Evolutionary conservation across 1,284 basidiomycete species (phyloP), one percentile per base, ranked within the genome.

Genomic region (Porodaedalea pini): DNA sequence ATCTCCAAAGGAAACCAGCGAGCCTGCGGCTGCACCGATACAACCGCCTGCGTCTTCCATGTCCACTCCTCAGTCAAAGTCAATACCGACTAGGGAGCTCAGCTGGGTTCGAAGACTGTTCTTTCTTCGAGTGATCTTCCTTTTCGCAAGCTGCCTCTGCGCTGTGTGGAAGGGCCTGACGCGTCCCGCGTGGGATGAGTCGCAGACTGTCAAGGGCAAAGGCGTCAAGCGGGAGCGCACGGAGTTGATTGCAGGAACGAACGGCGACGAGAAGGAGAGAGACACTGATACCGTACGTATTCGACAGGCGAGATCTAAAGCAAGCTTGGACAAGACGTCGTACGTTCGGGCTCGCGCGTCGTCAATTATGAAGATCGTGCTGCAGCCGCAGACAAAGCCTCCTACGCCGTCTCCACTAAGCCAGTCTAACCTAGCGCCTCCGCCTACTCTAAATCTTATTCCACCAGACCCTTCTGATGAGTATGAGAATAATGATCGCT

Each of bases 111-210:
- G 73, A 54, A 78, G 78, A 39, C 68, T 82, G 59, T 76, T 78
- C 70, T 69, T 85, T 62, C 70, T 82, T 37, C 80, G 80, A 45
- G 68, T 83, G 51, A 69, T 82, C 49, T 70, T 77, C 41, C 51
- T 78, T 37, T 70, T 79, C 51, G 85, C 82, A 80, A 72, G 80
- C 57, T 73, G 75, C 19, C 67, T 84, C 51, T 77, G 74, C 57
- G 71, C 75, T 13, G 73, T 78, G 10, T 79, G 78, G 76, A 67
- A 69, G 37, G 71, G 74, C 47, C 65, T 82, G 62, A 64, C 68
- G 51, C 66, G 71, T 40, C 51, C 43, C 19, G 54, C 39, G 53
- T 43, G 34, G 51, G 54, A 32, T 51, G 53, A 49, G 25, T 40
- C 25, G 43, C 34, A 13, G 31, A 44, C n/a, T 36, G 36, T 55